Base-by-base conservation (phyloP, 2,329 filamentous ascomycete genomes). In the Apiospora arundinis region DNA sequence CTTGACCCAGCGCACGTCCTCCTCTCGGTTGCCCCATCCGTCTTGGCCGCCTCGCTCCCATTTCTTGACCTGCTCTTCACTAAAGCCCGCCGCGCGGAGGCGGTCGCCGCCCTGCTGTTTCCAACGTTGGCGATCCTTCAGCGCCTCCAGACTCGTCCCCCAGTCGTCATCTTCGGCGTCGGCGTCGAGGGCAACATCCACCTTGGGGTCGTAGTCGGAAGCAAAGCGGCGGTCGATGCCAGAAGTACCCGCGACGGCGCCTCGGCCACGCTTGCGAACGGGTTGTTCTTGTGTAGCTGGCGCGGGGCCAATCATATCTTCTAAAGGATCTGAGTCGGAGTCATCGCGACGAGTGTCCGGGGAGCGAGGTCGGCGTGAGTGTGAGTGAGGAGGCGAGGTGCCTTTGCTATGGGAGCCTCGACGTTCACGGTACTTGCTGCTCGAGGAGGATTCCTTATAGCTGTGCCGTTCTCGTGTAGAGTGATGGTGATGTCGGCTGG, bases 161-260 rank as follows among this genome's bases (percentile, higher is more conserved):
- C 94, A 97, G 72, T 93, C 90, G 73, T 92, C 90, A 40, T 86
- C 86, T 28, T 80, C 81, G 2, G 82, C 83, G 1, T 85, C 83
- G 2, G 83, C 82, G 73, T 87, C 86, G 67, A 85, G 82, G 49
- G 86, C 82, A 4, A 92, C 81, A 75, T 93, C 89, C n/a, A 83
- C 79, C 8, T 81, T 86, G 0, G 88, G 87, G 72, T 90, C 85
- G 75, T 92, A 92, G 68, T 85, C 87, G 1, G 90, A 84, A 0
- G 92, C 91, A 80, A 98, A 98, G 69, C 93, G 93, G 32, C 88
- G 85, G 78, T 98, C 95, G 74, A 98, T 97, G 12, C 89, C 90
- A 37, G 91, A 91, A 6, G 84, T 81, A 1, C 87, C 87, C 5
- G 87, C 83, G 49, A 89, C 85, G 18, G 89, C 89, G 48, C 94